Evolutionary conservation across 805 yeast genomes (phyloP), one percentile per base, ranked within the genome.

Genomic region (Metschnikowia vanudenii): DNA sequence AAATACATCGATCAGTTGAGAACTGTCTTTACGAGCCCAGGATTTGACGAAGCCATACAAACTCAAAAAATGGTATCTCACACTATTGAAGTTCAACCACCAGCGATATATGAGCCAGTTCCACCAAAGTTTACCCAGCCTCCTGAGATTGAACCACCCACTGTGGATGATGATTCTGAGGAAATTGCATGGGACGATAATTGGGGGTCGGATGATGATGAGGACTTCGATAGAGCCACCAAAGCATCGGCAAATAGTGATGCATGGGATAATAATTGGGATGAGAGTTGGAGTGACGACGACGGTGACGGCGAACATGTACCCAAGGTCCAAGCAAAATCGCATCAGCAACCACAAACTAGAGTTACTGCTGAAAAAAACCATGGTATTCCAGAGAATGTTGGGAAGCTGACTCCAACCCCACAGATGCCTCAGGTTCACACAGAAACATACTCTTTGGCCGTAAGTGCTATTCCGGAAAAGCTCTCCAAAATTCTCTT

Each of bases 1-100:
- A 63, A 61, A 35, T 69, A 61, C 49, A 63, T 71, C 31, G 60
- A 65, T 34, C 52, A 53, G 40, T 57, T 71, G 16, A 55, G 71
- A 32, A 35, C 42, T 3, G 43, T 54, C 3, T 64, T 62, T 43
- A 50, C 45, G 13, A 31, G 38, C 6, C 45, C 46, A 3, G 32
- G 11, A 8, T 52, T 52, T 26, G 46, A 40, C 5, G 8, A 34
- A 4, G 42, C 46, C 17, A 14, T 51, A 10, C 49, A 58, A 33
- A 26, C 41, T 4, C 39, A 44, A 2, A 43, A 52, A 17, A 17
- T 37, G 9, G 46, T 49, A 6, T 51, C 48, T 12, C 46, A 47
- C 12, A 57, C 54, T 26, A 50, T 58, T 19, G 59, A 58, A 28
- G 31, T 38, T 16, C 28, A 33, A 14, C 37, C 28, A 30, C 45